Percentiles rank a stretch among this genome's conserved stretches.
Evolutionary conservation across 2,329 filamentous ascomycete species (phyloP).

Genomic region (Neonectria hederae): DNA sequence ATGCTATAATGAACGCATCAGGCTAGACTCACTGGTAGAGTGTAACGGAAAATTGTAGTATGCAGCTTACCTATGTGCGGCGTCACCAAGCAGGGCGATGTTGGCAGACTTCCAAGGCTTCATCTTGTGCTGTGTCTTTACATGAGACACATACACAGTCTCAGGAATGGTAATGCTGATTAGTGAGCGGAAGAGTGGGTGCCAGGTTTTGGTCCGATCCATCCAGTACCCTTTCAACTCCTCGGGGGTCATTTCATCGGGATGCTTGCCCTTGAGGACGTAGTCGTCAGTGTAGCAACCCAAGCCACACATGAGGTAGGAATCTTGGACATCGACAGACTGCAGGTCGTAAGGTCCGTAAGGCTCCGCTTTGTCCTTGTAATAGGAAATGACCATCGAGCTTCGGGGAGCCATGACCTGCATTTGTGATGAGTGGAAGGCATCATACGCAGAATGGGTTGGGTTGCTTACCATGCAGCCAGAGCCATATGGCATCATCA

Average conservation of each 20-base stretch:
- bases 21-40: neutral
- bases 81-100: neutral
- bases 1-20: neutral
- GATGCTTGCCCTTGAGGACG: constrained; percentile 1
- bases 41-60: neutral
- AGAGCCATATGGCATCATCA: constrained; percentile 11
- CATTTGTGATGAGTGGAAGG: neutral
- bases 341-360: constrained; percentile 7
- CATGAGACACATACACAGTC: constrained; percentile 7
- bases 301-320: constrained; percentile 15
- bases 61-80: constrained; percentile 8
- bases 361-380: constrained; percentile 9
- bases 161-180: neutral
- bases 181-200: constrained; percentile 9
- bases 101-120: constrained; percentile 10
- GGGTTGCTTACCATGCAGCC: constrained; percentile 6
- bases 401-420: constrained; percentile 12
- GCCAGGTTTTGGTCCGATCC: constrained; percentile 5
- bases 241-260: constrained; percentile 8
- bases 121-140: constrained; percentile 13
- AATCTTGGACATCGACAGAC: neutral
- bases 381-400: constrained; percentile 14
- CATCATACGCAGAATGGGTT: too few relatives aligned
- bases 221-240: constrained; percentile 5
- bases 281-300: constrained; percentile 10